These are phyloP conservation scores for Cryptococcus sp. DNA, from an alignment of 1,284 basidiomycete genomes.

Conservation along the genomic window DNA sequence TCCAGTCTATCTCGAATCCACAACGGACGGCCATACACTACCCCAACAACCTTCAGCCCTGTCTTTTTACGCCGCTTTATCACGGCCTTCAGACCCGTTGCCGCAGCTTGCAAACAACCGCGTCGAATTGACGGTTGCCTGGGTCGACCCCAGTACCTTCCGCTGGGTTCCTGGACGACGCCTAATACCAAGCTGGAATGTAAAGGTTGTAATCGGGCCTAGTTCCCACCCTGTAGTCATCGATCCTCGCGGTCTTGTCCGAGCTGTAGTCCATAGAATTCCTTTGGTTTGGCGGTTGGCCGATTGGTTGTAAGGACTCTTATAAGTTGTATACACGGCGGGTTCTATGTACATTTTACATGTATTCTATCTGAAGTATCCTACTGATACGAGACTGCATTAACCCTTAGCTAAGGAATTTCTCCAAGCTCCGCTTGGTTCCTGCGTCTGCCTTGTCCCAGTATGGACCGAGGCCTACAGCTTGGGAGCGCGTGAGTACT, in stretches of 20 bases:
- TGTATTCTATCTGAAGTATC: not conserved
- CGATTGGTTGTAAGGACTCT: constrained; percentile 7
- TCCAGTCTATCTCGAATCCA: not conserved
- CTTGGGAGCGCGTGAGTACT: constrained; percentile 39
- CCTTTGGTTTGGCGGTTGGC: constrained; percentile 17
- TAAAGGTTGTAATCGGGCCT: constrained; percentile 8
- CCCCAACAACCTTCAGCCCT: not conserved
- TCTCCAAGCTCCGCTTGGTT: constrained; percentile 45
- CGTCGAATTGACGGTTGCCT: constrained; percentile 10
- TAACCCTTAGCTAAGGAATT: constrained; percentile 29
- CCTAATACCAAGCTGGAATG: constrained; percentile 16
- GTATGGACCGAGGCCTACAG: constrained; percentile 46
- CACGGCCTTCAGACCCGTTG: constrained; percentile 3
- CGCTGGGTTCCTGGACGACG: constrained; percentile 15
- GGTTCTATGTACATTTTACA: constrained; percentile 1
- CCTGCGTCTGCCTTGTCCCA: constrained; percentile 53
- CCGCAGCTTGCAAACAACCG: constrained; percentile 13
- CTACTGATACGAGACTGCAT: not conserved
- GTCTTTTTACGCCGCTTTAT: constrained; percentile 7
- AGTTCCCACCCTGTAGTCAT: not conserved
- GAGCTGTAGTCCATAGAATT: constrained; percentile 7
- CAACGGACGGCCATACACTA: not conserved
- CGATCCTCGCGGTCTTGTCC: constrained; percentile 3
- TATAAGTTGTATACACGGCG: constrained; percentile 1
- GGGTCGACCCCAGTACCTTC: constrained; percentile 2